These are phyloP conservation scores for Phytophthora cajani DNA, from an alignment of 352 stramenopile species.

Conservation along the genomic window DNA sequence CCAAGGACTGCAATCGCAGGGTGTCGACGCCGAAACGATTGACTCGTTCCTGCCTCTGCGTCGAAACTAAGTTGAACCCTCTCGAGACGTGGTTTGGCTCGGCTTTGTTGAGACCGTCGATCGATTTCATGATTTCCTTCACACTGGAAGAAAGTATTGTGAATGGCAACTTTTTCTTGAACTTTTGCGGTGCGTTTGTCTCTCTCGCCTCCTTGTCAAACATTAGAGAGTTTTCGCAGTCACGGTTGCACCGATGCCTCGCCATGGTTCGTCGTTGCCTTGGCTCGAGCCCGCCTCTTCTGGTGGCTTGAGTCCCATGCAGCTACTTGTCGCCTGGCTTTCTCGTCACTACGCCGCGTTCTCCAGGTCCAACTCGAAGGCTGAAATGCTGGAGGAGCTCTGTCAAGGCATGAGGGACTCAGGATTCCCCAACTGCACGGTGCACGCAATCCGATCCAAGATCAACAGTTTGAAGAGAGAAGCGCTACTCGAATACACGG, in stretches of 20 bases:
- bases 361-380: slow-evolving; percentile 3
- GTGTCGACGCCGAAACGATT: slow-evolving; percentile 15
- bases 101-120: slow-evolving; percentile 22
- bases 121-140: slow-evolving; percentile 1
- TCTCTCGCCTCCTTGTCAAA: slow-evolving; percentile 9
- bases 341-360: slow-evolving; percentile 18
- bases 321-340: slow-evolving; percentile 20
- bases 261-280: slow-evolving; percentile 4
- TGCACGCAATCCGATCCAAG: slow-evolving; percentile 22
- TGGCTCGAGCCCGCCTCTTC: slow-evolving; percentile 18
- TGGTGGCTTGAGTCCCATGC: slow-evolving; percentile 19
- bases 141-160: slow-evolving; percentile 26
- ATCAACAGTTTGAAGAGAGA: slow-evolving; percentile 24
- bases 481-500: slow-evolving; percentile 3
- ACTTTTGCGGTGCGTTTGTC: background rate
- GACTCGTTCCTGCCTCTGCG: slow-evolving; percentile 21
- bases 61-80: slow-evolving; percentile 5
- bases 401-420: slow-evolving; percentile 20
- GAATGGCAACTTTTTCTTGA: slow-evolving; percentile 28
- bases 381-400: slow-evolving; percentile 20
- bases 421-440: slow-evolving; percentile 11
- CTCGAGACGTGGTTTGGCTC: slow-evolving; percentile 14
- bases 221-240: background rate
- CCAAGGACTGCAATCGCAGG: slow-evolving; percentile 9
- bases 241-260: slow-evolving; percentile 1